These are phyloP conservation scores for Neurospora terricola DNA, from an alignment of 495 filamentous ascomycete genomes.

Conservation along the genomic window DNA sequence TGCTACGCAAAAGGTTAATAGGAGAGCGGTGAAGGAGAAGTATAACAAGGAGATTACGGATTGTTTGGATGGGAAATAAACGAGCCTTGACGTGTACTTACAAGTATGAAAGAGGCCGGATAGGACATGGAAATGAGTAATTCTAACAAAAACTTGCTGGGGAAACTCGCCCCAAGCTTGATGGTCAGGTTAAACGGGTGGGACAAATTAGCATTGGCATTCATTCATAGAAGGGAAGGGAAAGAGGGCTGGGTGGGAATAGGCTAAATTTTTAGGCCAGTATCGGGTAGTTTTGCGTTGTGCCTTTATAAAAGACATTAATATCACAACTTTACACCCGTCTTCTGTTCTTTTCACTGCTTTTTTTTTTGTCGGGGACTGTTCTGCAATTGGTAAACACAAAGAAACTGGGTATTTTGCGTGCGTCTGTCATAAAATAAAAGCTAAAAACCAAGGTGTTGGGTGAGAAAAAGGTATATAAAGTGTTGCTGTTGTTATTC, in stretches of 20 bases:
- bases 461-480: too few species aligned
- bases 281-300: too few species aligned
- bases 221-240: neutral
- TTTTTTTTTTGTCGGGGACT: too few species aligned
- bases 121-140: neutral
- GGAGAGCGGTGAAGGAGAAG: constrained; percentile 40
- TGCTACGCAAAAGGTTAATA: constrained; percentile 54
- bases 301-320: too few species aligned
- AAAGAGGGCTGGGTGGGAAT: neutral
- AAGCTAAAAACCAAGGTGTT: too few species aligned
- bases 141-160: neutral
- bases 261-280: neutral
- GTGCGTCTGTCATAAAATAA: too few species aligned
- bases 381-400: too few species aligned
- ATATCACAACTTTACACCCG: too few species aligned
- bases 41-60: constrained; percentile 47
- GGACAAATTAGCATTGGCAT: neutral
- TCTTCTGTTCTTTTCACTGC: too few species aligned
- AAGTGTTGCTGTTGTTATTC: too few species aligned
- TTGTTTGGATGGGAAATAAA: constrained; percentile 23
- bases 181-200: neutral
- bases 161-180: neutral
- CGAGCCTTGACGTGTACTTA: neutral
- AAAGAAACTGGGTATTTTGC: too few species aligned
- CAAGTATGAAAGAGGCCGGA: too few species aligned